These are phyloP conservation scores for Cladophialophora bantiana DNA, from an alignment of 2,329 filamentous ascomycete species.

Conservation along the genomic window DNA sequence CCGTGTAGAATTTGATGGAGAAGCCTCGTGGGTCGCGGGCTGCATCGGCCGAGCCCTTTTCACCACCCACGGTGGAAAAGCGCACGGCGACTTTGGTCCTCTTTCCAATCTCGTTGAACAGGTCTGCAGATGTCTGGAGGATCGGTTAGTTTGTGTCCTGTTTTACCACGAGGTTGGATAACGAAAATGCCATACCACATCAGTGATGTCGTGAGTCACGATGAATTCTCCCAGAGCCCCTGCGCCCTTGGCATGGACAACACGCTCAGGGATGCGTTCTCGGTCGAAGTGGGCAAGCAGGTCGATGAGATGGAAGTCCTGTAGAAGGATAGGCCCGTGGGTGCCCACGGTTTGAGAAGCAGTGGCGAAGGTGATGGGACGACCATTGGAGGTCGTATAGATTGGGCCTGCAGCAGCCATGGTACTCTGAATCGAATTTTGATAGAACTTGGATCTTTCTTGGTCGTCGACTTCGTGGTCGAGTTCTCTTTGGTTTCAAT, in stretches of 20 bases:
- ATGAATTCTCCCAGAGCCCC: constrained; percentile 67
- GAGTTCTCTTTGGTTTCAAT: not conserved
- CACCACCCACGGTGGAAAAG: constrained; percentile 55
- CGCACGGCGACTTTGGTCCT: constrained; percentile 58
- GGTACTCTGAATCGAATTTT: not conserved
- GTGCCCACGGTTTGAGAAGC: constrained; percentile 36
- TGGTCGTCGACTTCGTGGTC: not conserved
- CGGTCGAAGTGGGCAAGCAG: constrained; percentile 67
- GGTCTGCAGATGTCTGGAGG: constrained; percentile 56
- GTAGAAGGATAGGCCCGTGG: constrained; percentile 54
- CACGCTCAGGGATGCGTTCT: constrained; percentile 69
- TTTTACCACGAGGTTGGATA: not conserved
- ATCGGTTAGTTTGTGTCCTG: not conserved
- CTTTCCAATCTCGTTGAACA: constrained; percentile 60
- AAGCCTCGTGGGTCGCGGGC: constrained; percentile 59
- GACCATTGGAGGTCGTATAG: constrained; percentile 28
- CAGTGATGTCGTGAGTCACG: constrained; percentile 63
- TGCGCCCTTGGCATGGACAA: constrained; percentile 67
- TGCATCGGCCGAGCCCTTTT: constrained; percentile 56
- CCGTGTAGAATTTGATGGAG: constrained; percentile 60
- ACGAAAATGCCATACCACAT: constrained; percentile 47
- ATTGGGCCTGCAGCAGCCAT: constrained; percentile 20
- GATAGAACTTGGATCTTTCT: constrained; percentile 4
- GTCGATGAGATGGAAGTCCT: constrained; percentile 68
- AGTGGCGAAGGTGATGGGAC: constrained; percentile 23